Evolutionary conservation across 805 yeast species (phyloP), one percentile per base, ranked within the genome.

Genomic region (Kockiozyma suomiensis): DNA sequence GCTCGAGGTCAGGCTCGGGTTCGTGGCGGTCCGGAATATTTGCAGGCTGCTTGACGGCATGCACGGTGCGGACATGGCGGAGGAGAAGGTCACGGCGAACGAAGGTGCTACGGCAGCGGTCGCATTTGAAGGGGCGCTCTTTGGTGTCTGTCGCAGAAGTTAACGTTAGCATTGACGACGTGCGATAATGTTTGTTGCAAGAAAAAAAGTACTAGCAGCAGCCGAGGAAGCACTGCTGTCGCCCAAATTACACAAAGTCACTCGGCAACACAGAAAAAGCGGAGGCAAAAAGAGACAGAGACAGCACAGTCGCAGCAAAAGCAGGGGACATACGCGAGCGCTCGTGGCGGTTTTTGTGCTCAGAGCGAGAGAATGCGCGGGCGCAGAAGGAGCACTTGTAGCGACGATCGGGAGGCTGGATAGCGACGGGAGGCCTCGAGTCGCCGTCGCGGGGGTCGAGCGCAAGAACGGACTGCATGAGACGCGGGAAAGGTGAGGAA

Each of bases 331-430:
- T 50, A 64, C 67, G 94, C 0, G 90, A 85, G 28, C 92, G 75
- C 72, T 88, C 93, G 68, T 88, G 94, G 50, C 94, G 80, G 43
- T 86, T 82, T 66, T 86, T 81, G 72, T 88, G 94, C 71, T 88
- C 94, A 10, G 88, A 82, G 53, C 94, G 76, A n/a, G 90, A 83
- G 70, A 88, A 88, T 5, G 90, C 86, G 64, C 92, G 78, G 33
- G 91, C 88, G 68, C 96, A 88, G 70, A 82, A 88, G 5, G 88
- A 84, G 74, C 96, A 88, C 41, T 86, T 81, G 72, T 87, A 88
- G 68, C 87, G 84, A 66, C 86, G 81, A 67, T 81, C 85, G 41
- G 85, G 75, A 21, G 32, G 41, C 17, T 21, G 23, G 15, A 21
- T 33, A 8, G 48, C 33, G 47, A 28, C 42, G 37, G 52, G 33